Evolutionary conservation across 768 basidiomycete species (phyloP).

Genomic region (Macrolepiota dolichaula): DNA sequence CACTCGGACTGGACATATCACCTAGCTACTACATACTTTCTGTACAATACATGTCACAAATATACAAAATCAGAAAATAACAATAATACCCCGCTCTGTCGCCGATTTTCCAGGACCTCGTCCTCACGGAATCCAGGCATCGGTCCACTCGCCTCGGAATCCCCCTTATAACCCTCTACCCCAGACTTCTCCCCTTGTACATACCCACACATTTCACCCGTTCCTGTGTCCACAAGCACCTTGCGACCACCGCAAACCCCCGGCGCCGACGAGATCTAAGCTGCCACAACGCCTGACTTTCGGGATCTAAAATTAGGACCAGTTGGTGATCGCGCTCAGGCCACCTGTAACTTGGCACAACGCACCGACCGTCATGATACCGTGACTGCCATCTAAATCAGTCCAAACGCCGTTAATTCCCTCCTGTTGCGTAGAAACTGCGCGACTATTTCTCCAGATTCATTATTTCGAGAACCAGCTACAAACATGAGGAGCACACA

Average conservation of each 20-base stretch:
- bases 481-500: not conserved
- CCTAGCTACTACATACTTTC: not conserved
- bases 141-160: not conserved
- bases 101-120: not conserved
- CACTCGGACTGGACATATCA: conserved; percentile 2
- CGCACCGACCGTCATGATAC: not conserved
- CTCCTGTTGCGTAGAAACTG: not conserved
- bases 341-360: not conserved
- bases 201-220: not conserved
- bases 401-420: not conserved
- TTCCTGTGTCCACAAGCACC: not conserved
- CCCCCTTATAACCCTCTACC: not conserved
- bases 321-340: conserved; percentile 2
- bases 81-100: not conserved
- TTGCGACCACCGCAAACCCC: not conserved
- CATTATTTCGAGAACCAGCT: not conserved
- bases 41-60: not conserved
- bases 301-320: conserved; percentile 3
- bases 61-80: not conserved
- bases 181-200: not conserved
- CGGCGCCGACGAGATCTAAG: not conserved
- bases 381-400: not conserved
- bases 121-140: not conserved
- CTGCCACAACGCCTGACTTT: not conserved
- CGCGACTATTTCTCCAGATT: not conserved